Base-by-base conservation (phyloP, 192 early-diverging fungal genomes). In the Tieghemiomyces parasiticus region DNA sequence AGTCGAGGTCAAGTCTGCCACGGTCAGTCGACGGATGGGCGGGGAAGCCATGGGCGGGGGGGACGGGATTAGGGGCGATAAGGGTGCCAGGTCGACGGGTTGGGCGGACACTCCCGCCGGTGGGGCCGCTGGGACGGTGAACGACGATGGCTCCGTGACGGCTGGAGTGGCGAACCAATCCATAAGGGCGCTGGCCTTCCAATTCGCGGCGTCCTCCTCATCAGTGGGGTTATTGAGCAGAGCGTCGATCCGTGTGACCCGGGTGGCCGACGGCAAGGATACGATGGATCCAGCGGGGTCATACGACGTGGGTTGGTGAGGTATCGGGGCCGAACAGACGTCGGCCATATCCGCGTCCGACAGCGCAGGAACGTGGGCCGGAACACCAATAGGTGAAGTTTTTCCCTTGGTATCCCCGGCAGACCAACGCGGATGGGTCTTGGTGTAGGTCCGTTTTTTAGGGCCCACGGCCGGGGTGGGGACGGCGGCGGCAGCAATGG, bases 141-240 rank as follows among this genome's bases (percentile, higher is more conserved):
- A n/a, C n/a, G n/a, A n/a, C n/a, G n/a, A n/a, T 42, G 38, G 38
- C 16, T 6, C 38, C 38, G 38, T 6, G 6, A 10, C 38, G 16
- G 16, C 38, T 42, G 38, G 16, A 22, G 55, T n/a, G 55, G 55
- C 16, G 26, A 58, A 58, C 55, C 55, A 58, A 20, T 58, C 55
- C 55, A 58, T 38, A 19, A 58, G 20, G n/a, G 55, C 22, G 4
- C 33, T 16, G 28, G 34, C 13, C 10, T 34, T 34, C 55, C 55
- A 58, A 3, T 58, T 34, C 34, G 19, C 22, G 0, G 55, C 12
- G 33, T 22, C 26, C 6, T 35, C 55, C 0, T 8, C n/a, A 16
- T 58, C 55, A 12, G n/a, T 38, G 55, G 30, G 34, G 35, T 19
- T 38, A 20, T 58, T 58, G 3, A 58, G 26, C 20, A 58, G 33